Conservation (phyloP, 1,284 basidiomycete species). For the Trichosporon faecale region DNA sequence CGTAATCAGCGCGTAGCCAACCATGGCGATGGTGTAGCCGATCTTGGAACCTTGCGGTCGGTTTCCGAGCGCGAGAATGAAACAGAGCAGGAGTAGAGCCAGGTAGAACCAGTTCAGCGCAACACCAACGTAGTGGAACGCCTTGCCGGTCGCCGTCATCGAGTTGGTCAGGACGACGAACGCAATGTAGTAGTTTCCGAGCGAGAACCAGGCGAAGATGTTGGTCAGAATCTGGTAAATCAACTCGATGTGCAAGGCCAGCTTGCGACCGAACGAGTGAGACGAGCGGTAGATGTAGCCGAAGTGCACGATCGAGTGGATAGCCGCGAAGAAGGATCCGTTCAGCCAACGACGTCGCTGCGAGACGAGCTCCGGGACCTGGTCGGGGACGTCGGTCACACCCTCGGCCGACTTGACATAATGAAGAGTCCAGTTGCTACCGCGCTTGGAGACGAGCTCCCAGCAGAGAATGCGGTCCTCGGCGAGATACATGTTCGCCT, state of each 20-base stretch:
- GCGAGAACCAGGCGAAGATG: constrained; percentile 86
- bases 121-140: constrained; percentile 65
- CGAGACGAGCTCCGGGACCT: constrained; percentile 83
- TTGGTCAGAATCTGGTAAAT: constrained; percentile 83
- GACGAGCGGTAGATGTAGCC: constrained; percentile 87
- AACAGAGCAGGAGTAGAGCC: constrained; percentile 81
- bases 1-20: constrained; percentile 81
- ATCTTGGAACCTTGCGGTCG: constrained; percentile 82
- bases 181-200: constrained; percentile 86
- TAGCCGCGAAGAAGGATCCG: constrained; percentile 92
- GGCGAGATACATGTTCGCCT: constrained; percentile 92
- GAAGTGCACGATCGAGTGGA: constrained; percentile 86
- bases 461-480: constrained; percentile 80
- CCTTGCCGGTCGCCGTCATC: constrained; percentile 11
- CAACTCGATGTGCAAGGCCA: constrained; percentile 92
- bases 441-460: constrained; percentile 87
- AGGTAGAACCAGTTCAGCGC: constrained; percentile 83
- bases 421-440: constrained; percentile 81
- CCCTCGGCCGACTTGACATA: constrained; percentile 91
- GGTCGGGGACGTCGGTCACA: constrained; percentile 86
- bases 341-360: constrained; percentile 94
- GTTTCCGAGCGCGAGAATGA: constrained; percentile 86
- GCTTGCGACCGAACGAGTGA: constrained; percentile 77
- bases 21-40: constrained; percentile 73
- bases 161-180: constrained; percentile 55